Conservation (phyloP, 768 basidiomycete species). For the Lactarius hatsudake region DNA sequence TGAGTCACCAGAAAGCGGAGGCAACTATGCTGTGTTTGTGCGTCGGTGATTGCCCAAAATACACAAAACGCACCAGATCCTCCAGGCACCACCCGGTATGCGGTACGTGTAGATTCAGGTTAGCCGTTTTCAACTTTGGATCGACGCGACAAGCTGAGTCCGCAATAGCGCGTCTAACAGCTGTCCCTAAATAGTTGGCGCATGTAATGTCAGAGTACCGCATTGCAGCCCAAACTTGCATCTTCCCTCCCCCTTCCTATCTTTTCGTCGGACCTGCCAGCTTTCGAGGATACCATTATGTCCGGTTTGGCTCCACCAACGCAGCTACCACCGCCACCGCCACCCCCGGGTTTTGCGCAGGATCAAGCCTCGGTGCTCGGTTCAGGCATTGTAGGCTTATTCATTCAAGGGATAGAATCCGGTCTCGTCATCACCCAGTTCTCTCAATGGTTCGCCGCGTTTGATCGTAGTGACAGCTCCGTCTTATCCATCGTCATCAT, state of each 20-base stretch:
- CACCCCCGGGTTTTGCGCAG: background rate
- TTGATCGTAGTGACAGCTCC: background rate
- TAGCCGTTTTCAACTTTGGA: background rate
- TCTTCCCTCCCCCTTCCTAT: too few relatives aligned
- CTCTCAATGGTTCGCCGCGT: slow-evolving; percentile 7
- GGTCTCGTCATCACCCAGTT: slow-evolving; percentile 14
- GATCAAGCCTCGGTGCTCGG: slow-evolving; percentile 1
- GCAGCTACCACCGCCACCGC: background rate
- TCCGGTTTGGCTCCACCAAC: background rate
- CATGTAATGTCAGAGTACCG: background rate
- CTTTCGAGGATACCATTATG: background rate
- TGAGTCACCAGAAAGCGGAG: background rate
- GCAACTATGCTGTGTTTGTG: background rate
- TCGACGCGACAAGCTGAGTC: background rate
- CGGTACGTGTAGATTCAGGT: background rate
- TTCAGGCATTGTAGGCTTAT: slow-evolving; percentile 7
- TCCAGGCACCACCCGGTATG: background rate
- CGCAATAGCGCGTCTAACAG: background rate
- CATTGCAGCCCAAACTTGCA: background rate
- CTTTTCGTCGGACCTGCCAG: background rate
- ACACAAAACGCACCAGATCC: background rate
- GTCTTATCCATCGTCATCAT: background rate
- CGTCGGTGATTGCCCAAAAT: background rate
- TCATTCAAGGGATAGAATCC: slow-evolving; percentile 6
- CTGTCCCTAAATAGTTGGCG: background rate